Conservation (phyloP, 164 flowering plant genomes). For the Piper betle region DNA sequence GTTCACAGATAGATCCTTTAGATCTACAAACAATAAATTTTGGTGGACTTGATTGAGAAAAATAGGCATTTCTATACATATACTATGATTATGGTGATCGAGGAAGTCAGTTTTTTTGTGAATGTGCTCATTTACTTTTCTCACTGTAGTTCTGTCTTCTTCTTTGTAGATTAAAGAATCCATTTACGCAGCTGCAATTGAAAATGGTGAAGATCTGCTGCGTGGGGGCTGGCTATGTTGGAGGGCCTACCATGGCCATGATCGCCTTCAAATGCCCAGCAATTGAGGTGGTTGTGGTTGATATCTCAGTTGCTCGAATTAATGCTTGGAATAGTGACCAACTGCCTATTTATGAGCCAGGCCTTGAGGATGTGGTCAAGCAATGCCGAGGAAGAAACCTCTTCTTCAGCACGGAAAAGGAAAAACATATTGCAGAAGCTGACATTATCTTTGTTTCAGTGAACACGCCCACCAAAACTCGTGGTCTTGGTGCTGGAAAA, state of each 20-base stretch:
- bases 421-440: constrained; percentile 72
- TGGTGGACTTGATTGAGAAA: too few species aligned
- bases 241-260: constrained; percentile 19
- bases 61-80: too few species aligned
- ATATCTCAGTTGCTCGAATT: constrained; percentile 11
- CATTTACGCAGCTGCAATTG: too few species aligned
- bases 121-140: too few species aligned
- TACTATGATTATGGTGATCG: too few species aligned
- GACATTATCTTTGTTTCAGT: constrained; percentile 90
- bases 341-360: constrained; percentile 18
- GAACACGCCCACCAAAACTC: constrained; percentile 80
- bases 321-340: constrained; percentile 16
- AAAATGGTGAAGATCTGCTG: constrained; percentile 13
- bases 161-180: too few species aligned
- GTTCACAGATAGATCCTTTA: too few species aligned
- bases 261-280: constrained; percentile 14
- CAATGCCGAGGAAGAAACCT: constrained; percentile 58
- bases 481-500: constrained; percentile 88
- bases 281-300: too few species aligned
- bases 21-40: too few species aligned
- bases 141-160: too few species aligned
- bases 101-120: too few species aligned
- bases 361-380: constrained; percentile 14
- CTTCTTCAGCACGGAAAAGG: constrained; percentile 89
- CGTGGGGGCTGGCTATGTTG: constrained; percentile 17